Conservation (phyloP, 2,329 filamentous ascomycete species). For the Curvularia sp. region DNA sequence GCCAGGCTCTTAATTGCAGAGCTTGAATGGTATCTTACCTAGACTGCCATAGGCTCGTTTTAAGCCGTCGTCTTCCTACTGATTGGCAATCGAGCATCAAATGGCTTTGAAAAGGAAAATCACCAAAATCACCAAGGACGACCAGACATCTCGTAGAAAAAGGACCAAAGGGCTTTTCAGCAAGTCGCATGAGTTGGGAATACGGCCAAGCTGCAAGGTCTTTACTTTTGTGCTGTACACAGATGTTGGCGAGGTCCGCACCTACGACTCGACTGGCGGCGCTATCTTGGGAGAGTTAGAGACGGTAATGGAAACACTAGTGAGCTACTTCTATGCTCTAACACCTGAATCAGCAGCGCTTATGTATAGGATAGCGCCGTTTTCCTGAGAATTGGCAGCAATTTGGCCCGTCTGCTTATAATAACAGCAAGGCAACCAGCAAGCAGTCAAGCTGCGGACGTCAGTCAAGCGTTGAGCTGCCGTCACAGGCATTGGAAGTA, state of each 20-base stretch:
- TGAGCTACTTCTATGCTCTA: neutral
- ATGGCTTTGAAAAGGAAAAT: conserved; percentile 1
- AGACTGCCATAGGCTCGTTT: neutral
- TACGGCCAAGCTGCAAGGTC: conserved; percentile 4
- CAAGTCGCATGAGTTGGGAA: conserved; percentile 4
- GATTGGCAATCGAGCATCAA: conserved; percentile 1
- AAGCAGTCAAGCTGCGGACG: neutral
- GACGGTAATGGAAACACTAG: conserved; percentile 1
- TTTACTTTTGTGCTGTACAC: conserved; percentile 6
- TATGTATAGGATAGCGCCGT: conserved; percentile 1
- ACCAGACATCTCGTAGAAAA: conserved; percentile 4
- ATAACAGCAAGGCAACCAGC: neutral
- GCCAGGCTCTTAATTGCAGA: too few species aligned
- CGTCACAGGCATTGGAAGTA: neutral
- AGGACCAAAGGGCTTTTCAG: conserved; percentile 3
- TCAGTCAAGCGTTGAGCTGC: neutral
- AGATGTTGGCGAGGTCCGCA: conserved; percentile 1
- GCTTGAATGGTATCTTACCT: neutral
- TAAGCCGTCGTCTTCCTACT: conserved; percentile 1
- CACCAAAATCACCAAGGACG: neutral
- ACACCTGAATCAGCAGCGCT: neutral
- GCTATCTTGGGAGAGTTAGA: conserved; percentile 1
- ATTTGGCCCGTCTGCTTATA: conserved; percentile 2
- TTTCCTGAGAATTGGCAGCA: neutral
- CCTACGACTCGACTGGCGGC: conserved; percentile 4